Evolutionary conservation across 306 rosid genomes (phyloP), one percentile per base, ranked within the genome.

Genomic region (Calophaca sinica): DNA sequence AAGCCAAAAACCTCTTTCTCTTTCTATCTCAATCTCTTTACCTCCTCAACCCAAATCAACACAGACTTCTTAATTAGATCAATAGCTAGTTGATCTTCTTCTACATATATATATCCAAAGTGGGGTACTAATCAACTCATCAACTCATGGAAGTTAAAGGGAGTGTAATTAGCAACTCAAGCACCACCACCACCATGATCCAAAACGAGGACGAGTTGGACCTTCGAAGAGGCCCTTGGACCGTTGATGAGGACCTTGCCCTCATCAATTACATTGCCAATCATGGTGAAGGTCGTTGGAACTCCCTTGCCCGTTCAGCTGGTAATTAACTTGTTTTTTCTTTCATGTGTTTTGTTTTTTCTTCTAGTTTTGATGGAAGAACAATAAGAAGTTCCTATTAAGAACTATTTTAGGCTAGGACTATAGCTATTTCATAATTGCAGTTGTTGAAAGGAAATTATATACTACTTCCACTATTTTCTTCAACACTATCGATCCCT

Each of bases 231-330:
- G 98, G 98, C 9, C 98, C 98, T 0, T 93, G 98, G 98, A 93
- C 96, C 26, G 93, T 81, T 2, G 98, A 90, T 48, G 98, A 93
- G 42, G 98, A 93, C 62, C 84, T 87, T 68, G 83, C 90, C 29
- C 96, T 93, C 79, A 87, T 89, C 71, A 88, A 90, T 89, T 90
- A 93, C 94, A 90, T 93, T 88, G 86, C 91, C n/a, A 87, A 72
- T 82, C 89, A 93, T 9, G 98, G 98, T 12, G 98, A 93, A 77
- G 96, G 98, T 74, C 94, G 98, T 50, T 93, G 98, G 98, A 93
- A 93, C 48, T 87, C 93, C 45, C 94, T 93, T 32, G 91, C 98
- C 32, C 91, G 90, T 61, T 86, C 89, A 7, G 98, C 98, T 4
- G 81, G 85, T 81, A 80, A 72, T 1, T 57, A 28, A 9, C 11